Percentiles rank a stretch among this genome's conserved stretches.
phyloP scores from a whole-genome alignment of 1,139 yeast species.

The Geotrichum bryndzae region DNA sequence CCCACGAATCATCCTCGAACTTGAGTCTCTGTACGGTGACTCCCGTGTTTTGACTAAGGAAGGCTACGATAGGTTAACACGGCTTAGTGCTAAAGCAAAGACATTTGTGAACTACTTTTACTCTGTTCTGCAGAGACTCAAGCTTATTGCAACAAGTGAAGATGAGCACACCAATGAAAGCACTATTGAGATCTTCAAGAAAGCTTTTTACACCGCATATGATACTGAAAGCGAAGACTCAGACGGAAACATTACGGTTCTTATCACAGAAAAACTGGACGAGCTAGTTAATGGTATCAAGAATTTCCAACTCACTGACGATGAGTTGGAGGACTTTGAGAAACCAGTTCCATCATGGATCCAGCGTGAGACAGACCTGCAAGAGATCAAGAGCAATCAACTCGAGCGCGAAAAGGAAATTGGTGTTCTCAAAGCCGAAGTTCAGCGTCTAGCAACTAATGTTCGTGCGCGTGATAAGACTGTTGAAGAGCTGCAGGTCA shows the following conservation, averaged over 20 bases:
- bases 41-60: conserved; percentile 2
- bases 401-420: conserved; percentile 24
- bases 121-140: conserved; percentile 7
- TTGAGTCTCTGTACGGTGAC: conserved; percentile 7
- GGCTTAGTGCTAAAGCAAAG: conserved; percentile 7
- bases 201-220: conserved; percentile 4
- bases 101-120: conserved; percentile 7
- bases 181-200: conserved; percentile 6
- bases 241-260: conserved; percentile 3
- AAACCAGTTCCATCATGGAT: conserved; percentile 25
- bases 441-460: conserved; percentile 24
- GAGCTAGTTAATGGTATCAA: background rate
- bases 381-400: conserved; percentile 20
- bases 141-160: background rate
- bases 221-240: conserved; percentile 2
- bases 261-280: conserved; percentile 6
- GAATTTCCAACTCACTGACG: background rate
- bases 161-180: conserved; percentile 2
- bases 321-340: background rate
- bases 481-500: conserved; percentile 43
- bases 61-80: conserved; percentile 5
- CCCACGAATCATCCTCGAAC: conserved; percentile 14
- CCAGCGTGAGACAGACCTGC: conserved; percentile 19
- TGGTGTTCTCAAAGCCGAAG: conserved; percentile 23
- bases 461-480: conserved; percentile 35